Evolutionary conservation across 352 stramenopile genomes (phyloP), one percentile per base, ranked within the genome.

Genomic region (Pythium rhizo-oryzae): DNA sequence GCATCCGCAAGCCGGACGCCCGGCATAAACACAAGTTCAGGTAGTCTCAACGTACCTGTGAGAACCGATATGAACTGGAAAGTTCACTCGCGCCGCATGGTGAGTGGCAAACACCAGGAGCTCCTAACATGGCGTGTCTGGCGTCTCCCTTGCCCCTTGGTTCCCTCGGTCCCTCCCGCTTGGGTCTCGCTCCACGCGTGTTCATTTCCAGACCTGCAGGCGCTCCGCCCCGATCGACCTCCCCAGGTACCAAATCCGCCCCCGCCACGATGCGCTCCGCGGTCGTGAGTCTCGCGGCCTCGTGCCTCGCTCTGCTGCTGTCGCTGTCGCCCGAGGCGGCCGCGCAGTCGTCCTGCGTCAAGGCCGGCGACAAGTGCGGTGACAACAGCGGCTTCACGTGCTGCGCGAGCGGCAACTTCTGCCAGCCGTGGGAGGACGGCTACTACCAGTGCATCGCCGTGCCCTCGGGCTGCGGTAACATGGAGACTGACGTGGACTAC

Each of bases 381-480:
- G 83, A 77, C 46, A 75, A 73, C 7, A 56, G 74, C 16, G 69
- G 72, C 54, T 71, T 65, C 25, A 62, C 64, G 2, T 84, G 77
- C 67, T 85, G 78, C 52, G 64, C 65, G 39, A 64, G 39, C 6
- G 46, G 61, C 25, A 69, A 54, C 46, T 88, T 84, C 56, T 88
- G 78, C 39, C 80, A 88, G 68, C 80, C 78, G 7, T 87, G 80
- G 80, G 70, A 87, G 62, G 71, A 55, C 4, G 46, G 77, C 19
- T 89, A 82, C 65, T 89, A 87, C 70, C 81, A 89, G 70, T 89
- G 81, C 37, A 74, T 85, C 41, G 44, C 49, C 1, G 43, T 73
- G 1, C 75, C 79, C 4, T 61, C 72, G 8, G 75, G 74, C 15
- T 86, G 79, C 51, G 61, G 67, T 2, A 61, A 63, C 11, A 62